Evolutionary conservation across 306 rosid genomes (phyloP).

Genomic region (Cicer cuneatum): DNA sequence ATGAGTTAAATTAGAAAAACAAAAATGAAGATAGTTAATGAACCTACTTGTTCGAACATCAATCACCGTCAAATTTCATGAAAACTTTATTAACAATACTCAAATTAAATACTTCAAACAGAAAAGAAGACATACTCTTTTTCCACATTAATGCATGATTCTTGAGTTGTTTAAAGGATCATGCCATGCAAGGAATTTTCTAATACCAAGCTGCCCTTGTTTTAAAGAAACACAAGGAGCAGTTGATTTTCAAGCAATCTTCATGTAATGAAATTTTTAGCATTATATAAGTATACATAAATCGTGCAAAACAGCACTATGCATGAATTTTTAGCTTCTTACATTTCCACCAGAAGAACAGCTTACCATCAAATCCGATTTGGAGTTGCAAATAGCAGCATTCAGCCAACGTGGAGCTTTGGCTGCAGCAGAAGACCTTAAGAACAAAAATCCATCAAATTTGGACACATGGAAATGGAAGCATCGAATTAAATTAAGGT

Average conservation of each 20-base stretch:
- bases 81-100: no score
- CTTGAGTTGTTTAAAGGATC: no score
- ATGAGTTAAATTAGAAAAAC: no score
- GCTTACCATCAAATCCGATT: constrained; percentile 40
- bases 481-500: not conserved
- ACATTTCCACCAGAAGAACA: constrained; percentile 48
- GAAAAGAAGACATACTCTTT: no score
- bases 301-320: constrained; percentile 26
- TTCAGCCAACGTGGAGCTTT: constrained; percentile 43
- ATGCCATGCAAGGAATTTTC: not conserved
- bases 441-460: constrained; percentile 33
- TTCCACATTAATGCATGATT: no score
- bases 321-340: constrained; percentile 18
- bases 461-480: not conserved
- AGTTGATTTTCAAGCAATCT: constrained; percentile 7
- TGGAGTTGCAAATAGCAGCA: constrained; percentile 42
- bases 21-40: no score
- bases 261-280: not conserved
- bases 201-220: not conserved
- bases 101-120: no score
- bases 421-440: constrained; percentile 46
- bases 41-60: no score
- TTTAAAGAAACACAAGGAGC: not conserved
- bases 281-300: not conserved
- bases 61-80: no score